phyloP scores from a whole-genome alignment of 139 green algal species.

The Dunaliella primolecta region DNA sequence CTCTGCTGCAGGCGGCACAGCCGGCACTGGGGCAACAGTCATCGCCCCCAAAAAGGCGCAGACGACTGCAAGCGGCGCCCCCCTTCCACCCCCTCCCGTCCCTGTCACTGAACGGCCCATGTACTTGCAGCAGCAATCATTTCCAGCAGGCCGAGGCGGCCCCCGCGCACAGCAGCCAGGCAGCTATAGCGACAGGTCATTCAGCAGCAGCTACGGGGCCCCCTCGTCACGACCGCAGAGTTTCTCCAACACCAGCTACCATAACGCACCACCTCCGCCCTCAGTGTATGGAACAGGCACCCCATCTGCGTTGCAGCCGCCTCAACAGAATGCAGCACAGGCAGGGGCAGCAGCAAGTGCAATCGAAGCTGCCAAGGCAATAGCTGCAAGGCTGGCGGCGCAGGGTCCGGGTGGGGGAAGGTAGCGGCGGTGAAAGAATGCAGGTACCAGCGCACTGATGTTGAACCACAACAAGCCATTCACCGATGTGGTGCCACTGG shows the following conservation, averaged over 20 bases:
- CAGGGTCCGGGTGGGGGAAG: constrained; percentile 13
- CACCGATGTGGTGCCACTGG: too few species aligned
- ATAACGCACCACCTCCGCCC: not conserved
- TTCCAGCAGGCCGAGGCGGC: not conserved
- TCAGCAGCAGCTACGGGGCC: constrained; percentile 6
- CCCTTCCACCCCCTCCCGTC: constrained; percentile 47
- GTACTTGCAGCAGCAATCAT: constrained; percentile 49
- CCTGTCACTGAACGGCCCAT: constrained; percentile 60
- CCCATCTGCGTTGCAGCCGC: constrained; percentile 13
- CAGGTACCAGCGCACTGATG: too few species aligned
- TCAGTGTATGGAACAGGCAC: constrained; percentile 15
- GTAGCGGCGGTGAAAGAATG: too few species aligned
- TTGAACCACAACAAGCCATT: too few species aligned
- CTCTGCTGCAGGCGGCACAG: constrained; percentile 50
- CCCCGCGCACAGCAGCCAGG: not conserved
- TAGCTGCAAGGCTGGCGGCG: constrained; percentile 51
- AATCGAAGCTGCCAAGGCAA: constrained; percentile 45
- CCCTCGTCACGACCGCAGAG: too few species aligned
- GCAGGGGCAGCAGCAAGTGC: constrained; percentile 26
- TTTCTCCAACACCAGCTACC: not conserved
- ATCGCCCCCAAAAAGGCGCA: constrained; percentile 49
- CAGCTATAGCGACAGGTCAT: not conserved
- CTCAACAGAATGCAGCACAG: not conserved
- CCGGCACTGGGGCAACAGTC: constrained; percentile 49
- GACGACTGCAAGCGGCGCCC: not conserved